A percentile compares a stretch with the other conserved stretches of the same genome.
Conservation (phyloP, 2,329 filamentous ascomycete species). For the Fusarium denticulatum region DNA sequence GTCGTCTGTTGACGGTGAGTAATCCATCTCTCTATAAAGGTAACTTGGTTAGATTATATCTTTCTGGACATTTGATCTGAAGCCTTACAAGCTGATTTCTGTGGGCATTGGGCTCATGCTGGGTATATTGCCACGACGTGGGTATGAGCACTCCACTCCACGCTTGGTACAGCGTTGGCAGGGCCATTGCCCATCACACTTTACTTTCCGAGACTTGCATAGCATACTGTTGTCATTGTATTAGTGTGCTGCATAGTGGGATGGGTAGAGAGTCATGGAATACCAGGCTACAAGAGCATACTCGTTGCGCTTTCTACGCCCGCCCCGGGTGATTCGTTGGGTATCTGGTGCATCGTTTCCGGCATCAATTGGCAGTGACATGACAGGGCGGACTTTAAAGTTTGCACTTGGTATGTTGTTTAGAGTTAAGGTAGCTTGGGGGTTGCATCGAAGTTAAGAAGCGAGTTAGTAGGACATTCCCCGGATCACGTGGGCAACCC, state of each 20-base stretch:
- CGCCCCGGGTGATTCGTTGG: background rate
- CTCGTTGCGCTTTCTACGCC: background rate
- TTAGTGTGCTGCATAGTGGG: background rate
- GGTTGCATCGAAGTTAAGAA: background rate
- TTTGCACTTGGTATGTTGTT: background rate
- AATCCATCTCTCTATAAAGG: fast-evolving
- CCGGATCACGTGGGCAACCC: background rate
- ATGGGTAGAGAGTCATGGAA: fast-evolving
- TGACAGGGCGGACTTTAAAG: background rate
- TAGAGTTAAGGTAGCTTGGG: background rate
- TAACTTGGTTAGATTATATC: fast-evolving
- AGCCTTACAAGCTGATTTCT: background rate
- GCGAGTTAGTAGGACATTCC: background rate
- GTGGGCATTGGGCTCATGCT: background rate
- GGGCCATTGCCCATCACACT: background rate
- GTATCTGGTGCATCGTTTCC: background rate
- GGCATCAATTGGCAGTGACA: fast-evolving
- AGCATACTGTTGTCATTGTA: background rate
- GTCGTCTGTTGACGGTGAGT: background rate
- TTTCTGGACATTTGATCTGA: fast-evolving
- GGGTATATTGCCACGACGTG: background rate
- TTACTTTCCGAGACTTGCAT: background rate
- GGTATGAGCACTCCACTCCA: background rate
- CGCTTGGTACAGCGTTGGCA: background rate
- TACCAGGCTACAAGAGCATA: background rate